phyloP scores from a whole-genome alignment of 495 filamentous ascomycete species.

The Neurospora cerealis region DNA sequence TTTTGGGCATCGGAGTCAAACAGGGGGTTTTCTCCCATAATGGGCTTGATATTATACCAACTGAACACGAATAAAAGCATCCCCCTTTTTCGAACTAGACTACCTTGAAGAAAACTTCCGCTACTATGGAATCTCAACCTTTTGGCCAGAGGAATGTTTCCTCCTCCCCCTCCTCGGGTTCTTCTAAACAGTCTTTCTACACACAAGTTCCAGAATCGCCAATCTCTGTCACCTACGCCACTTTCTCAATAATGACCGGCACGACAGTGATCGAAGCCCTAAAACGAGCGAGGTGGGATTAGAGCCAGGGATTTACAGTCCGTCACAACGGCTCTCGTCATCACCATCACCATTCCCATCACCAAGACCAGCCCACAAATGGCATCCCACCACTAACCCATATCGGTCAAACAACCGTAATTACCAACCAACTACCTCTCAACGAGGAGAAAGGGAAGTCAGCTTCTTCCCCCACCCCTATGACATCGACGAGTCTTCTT shows the following conservation, averaged over 20 bases:
- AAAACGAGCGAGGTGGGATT: background rate
- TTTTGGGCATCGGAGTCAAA: background rate
- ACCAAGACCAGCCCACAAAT: background rate
- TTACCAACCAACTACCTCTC: background rate
- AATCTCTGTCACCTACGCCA: background rate
- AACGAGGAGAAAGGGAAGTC: background rate
- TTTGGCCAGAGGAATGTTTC: background rate
- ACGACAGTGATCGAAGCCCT: background rate
- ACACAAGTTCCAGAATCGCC: background rate
- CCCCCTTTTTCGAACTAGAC: background rate
- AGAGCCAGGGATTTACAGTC: background rate
- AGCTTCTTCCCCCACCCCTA: background rate
- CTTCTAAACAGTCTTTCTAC: background rate
- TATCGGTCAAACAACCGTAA: background rate
- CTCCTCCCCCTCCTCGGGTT: background rate
- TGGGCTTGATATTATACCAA: background rate
- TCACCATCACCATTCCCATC: background rate
- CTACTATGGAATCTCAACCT: background rate
- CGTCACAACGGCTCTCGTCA: background rate
- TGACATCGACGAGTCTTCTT: background rate
- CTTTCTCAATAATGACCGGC: background rate
- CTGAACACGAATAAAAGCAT: background rate
- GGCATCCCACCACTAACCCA: background rate
- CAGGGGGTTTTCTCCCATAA: background rate
- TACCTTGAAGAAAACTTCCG: background rate